Conservation (phyloP, 768 basidiomycete genomes). For the Sporobolomyces pararoseus region DNA sequence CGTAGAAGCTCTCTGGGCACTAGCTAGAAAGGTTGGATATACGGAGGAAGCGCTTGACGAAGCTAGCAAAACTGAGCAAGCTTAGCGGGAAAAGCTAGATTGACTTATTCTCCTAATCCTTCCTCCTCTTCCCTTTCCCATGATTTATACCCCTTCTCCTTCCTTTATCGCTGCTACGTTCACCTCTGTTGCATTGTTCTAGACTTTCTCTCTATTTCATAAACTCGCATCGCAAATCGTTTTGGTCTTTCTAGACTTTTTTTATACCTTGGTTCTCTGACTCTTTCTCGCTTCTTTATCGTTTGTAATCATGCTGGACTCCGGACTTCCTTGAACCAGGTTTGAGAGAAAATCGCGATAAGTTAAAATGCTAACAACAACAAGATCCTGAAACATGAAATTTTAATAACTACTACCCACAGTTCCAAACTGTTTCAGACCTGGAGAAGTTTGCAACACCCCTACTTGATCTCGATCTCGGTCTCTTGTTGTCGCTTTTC, state of each 20-base stretch:
- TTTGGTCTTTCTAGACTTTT: too few species aligned
- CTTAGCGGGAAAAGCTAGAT: conserved; percentile 13
- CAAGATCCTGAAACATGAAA: background rate
- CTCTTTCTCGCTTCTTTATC: too few species aligned
- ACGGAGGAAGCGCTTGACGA: conserved; percentile 2
- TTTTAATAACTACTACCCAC: conserved; percentile 2
- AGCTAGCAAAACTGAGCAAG: background rate
- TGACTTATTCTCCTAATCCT: background rate
- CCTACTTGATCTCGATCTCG: background rate
- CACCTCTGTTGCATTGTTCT: too few species aligned
- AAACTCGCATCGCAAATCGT: too few species aligned
- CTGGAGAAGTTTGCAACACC: too few species aligned
- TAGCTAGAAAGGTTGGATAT: conserved; percentile 2
- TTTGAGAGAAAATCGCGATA: background rate
- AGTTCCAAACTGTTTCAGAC: background rate
- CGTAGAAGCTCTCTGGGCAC: conserved; percentile 5
- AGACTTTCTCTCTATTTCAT: too few species aligned
- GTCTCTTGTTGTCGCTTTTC: background rate
- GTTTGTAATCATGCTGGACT: too few species aligned
- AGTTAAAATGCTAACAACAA: background rate
- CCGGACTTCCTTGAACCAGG: too few species aligned
- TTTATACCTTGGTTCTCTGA: too few species aligned
- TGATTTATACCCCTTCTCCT: too few species aligned
- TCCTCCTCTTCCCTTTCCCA: background rate
- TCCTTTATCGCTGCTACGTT: too few species aligned